phyloP scores from a whole-genome alignment of 2,329 filamentous ascomycete species.

The Ophiostoma piceae region DNA sequence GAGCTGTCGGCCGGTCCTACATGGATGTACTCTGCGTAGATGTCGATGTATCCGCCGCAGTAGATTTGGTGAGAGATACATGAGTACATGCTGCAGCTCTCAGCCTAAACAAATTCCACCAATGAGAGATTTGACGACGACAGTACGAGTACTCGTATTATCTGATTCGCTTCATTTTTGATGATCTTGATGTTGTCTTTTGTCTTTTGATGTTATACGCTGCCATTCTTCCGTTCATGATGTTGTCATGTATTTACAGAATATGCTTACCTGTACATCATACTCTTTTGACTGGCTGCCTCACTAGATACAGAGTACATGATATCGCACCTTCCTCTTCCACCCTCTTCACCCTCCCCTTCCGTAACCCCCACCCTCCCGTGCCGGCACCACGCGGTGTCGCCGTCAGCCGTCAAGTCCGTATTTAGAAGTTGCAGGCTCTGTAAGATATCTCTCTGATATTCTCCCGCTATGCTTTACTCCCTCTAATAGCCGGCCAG shows the following conservation, averaged over 20 bases:
- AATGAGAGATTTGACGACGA: not conserved
- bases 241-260: too few species aligned
- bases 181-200: not conserved
- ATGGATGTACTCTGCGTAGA: not conserved
- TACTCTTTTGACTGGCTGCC: not conserved
- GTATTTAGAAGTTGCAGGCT: not conserved
- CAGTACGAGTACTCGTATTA: not conserved
- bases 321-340: not conserved
- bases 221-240: not conserved
- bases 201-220: too few species aligned
- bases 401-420: not conserved
- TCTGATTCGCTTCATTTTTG: not conserved
- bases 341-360: not conserved
- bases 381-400: constrained; percentile 9
- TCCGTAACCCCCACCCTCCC: constrained; percentile 9
- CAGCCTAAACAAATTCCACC: constrained; percentile 9
- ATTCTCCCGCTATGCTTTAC: too few species aligned
- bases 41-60: not conserved
- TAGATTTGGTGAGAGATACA: not conserved
- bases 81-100: not conserved
- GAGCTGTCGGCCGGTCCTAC: not conserved
- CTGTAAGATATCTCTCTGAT: too few species aligned
- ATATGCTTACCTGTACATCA: too few species aligned
- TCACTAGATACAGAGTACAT: not conserved
- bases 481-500: not conserved